Percentiles rank a stretch among this genome's conserved stretches.
Evolutionary conservation across 495 filamentous ascomycete species (phyloP).

Genomic region (Xylaria sp.): DNA sequence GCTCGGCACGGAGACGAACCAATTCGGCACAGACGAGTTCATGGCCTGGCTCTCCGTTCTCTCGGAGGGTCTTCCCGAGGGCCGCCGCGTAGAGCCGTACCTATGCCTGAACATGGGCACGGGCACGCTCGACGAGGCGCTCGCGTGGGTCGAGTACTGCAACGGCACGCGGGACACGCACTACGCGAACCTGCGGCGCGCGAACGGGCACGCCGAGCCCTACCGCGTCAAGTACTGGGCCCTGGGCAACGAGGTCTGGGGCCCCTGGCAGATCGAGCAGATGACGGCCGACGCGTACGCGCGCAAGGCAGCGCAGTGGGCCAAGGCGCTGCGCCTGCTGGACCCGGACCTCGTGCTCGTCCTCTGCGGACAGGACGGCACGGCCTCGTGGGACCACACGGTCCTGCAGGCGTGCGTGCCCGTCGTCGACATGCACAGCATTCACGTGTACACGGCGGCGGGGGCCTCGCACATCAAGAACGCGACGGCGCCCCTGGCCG

Average conservation of each 20-base stretch:
- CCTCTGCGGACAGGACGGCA: slow-evolving; percentile 75
- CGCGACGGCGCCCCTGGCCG: slow-evolving; percentile 69
- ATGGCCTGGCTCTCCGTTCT: slow-evolving; percentile 77
- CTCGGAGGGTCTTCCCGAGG: slow-evolving; percentile 42
- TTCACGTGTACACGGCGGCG: slow-evolving; percentile 73
- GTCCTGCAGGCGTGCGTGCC: slow-evolving; percentile 73
- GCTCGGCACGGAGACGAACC: slow-evolving; percentile 75
- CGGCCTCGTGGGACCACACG: slow-evolving; percentile 73
- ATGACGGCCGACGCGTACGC: slow-evolving; percentile 78
- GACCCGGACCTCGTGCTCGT: slow-evolving; percentile 71
- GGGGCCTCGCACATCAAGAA: slow-evolving; percentile 57
- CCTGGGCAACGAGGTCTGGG: slow-evolving; percentile 76
- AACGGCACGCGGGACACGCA: slow-evolving; percentile 74
- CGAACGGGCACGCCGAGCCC: slow-evolving; percentile 73
- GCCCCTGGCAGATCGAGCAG: slow-evolving; percentile 82
- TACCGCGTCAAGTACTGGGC: slow-evolving; percentile 71
- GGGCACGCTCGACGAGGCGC: slow-evolving; percentile 74
- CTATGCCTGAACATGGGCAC: slow-evolving; percentile 78
- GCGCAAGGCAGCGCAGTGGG: slow-evolving; percentile 79
- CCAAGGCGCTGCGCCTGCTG: slow-evolving; percentile 77
- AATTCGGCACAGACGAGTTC: slow-evolving; percentile 85
- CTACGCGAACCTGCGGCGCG: slow-evolving; percentile 77
- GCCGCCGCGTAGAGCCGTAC: slow-evolving; percentile 68
- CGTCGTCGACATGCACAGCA: slow-evolving; percentile 71
- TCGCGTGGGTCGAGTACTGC: slow-evolving; percentile 85